Evolutionary conservation across 2,329 filamentous ascomycete genomes (phyloP).

Genomic region (Verticillium dahliae): DNA sequence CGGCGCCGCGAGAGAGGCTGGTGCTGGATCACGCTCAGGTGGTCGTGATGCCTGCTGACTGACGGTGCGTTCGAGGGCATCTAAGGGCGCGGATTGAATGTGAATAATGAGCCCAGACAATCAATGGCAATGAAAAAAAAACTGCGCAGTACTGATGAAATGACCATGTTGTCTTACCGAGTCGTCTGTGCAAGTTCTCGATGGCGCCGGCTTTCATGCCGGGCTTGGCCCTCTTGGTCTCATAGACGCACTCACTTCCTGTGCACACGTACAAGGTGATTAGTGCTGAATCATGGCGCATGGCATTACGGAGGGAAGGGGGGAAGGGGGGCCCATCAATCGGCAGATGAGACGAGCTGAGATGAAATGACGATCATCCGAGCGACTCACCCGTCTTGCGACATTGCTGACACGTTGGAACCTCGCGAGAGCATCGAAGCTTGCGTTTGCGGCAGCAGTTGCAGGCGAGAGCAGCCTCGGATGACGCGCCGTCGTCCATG

Average conservation of each 20-base stretch:
- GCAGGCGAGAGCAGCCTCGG: conserved; percentile 7
- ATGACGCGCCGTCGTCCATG: neutral
- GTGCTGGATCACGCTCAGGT: neutral
- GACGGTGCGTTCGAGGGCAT: conserved; percentile 10
- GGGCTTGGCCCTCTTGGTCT: conserved; percentile 24
- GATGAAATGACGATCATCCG: neutral
- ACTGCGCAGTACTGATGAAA: neutral
- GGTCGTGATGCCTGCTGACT: conserved; percentile 2
- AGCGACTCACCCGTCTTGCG: conserved; percentile 8
- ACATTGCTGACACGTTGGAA: conserved; percentile 6
- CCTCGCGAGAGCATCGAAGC: conserved; percentile 6
- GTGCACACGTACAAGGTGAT: neutral
- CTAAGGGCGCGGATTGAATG: conserved; percentile 3
- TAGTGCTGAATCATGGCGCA: neutral
- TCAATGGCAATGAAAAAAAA: neutral
- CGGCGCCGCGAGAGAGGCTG: neutral
- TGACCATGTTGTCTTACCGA: conserved; percentile 15
- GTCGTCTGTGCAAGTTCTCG: conserved; percentile 25
- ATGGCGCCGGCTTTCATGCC: conserved; percentile 30
- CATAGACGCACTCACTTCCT: conserved; percentile 21
- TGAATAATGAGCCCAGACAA: neutral
- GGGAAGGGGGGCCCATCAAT: neutral
- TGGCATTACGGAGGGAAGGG: neutral
- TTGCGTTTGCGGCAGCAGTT: conserved; percentile 8
- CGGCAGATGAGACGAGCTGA: neutral